Percentiles rank a stretch among this genome's conserved stretches.
phyloP scores from a whole-genome alignment of 306 rosid genomes.

The Prunus campanulata region DNA sequence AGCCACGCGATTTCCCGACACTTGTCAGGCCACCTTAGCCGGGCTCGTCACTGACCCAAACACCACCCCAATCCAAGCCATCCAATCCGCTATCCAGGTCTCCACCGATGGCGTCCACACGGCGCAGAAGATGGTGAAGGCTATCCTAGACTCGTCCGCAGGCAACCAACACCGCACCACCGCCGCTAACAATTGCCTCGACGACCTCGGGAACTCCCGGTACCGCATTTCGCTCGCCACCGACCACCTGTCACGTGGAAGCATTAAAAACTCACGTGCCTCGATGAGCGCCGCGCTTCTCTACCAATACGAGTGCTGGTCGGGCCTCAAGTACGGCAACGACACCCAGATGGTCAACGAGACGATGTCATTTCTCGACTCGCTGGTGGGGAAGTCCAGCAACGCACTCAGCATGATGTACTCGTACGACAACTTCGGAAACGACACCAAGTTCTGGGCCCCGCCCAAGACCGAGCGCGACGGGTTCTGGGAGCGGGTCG shows the following conservation, averaged over 20 bases:
- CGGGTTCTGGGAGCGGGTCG: slow-evolving; percentile 64
- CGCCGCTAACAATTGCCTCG: slow-evolving; percentile 63
- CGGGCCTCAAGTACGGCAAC: slow-evolving; percentile 68
- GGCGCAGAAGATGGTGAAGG: slow-evolving; percentile 52
- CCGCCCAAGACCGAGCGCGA: slow-evolving; percentile 65
- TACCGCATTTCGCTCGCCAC: slow-evolving; percentile 54
- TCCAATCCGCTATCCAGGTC: slow-evolving; percentile 44
- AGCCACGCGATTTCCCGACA: slow-evolving; percentile 70
- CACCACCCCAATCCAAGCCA: slow-evolving; percentile 37
- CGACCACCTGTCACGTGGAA: slow-evolving; percentile 38
- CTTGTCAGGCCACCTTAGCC: slow-evolving; percentile 47
- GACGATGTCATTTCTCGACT: slow-evolving; percentile 58
- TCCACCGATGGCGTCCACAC: slow-evolving; percentile 44
- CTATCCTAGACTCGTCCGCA: slow-evolving; percentile 42
- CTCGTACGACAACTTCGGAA: slow-evolving; percentile 57
- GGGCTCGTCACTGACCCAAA: slow-evolving; percentile 15
- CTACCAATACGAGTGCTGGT: slow-evolving; percentile 80
- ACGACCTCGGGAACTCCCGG: slow-evolving; percentile 38
- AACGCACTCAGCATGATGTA: slow-evolving; percentile 67
- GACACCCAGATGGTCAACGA: slow-evolving; percentile 52
- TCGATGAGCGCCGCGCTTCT: slow-evolving; percentile 67
- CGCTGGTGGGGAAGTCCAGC: slow-evolving; percentile 35
- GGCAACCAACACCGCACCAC: slow-evolving; percentile 46
- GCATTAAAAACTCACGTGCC: slow-evolving; percentile 58
- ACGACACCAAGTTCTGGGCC: slow-evolving; percentile 48